phyloP scores from a whole-genome alignment of 2,329 filamentous ascomycete genomes.

The Diaporthe longicolla region DNA sequence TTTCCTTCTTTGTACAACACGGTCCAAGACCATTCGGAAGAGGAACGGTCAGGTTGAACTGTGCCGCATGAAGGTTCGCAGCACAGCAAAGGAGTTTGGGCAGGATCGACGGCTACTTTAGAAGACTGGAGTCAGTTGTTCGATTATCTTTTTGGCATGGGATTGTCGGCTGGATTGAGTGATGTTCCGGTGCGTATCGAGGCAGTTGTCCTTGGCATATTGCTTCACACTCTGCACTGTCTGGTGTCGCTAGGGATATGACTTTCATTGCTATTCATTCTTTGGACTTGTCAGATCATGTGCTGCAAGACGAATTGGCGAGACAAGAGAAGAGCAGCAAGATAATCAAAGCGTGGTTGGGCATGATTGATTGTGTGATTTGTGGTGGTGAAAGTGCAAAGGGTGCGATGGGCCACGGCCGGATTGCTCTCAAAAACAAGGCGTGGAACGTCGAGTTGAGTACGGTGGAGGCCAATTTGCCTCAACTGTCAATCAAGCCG shows the following conservation, averaged over 20 bases:
- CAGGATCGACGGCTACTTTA: conserved; percentile 25
- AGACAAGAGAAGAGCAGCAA: neutral
- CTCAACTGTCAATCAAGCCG: neutral
- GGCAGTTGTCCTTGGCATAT: neutral
- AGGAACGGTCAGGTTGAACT: conserved; percentile 18
- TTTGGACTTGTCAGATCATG: neutral
- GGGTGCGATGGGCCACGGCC: neutral
- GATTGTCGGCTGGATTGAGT: conserved; percentile 4
- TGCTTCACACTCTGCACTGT: neutral
- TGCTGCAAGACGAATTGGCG: neutral
- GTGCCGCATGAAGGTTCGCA: conserved; percentile 26
- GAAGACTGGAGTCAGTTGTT: conserved; percentile 6
- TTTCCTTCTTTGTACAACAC: conserved; percentile 16
- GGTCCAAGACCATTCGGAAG: neutral
- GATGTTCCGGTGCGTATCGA: neutral
- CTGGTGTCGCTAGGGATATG: neutral
- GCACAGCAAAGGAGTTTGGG: conserved; percentile 32
- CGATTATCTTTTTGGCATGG: neutral
- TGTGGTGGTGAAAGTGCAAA: neutral
- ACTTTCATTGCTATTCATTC: neutral
- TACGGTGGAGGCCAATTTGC: neutral
- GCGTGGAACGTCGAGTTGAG: neutral
- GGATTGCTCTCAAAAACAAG: neutral
- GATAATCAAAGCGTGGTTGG: conserved; percentile 8
- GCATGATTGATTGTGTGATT: neutral